Evolutionary conservation across 768 basidiomycete genomes (phyloP), one percentile per base, ranked within the genome.

Genomic region (Calocybe cyanea): DNA sequence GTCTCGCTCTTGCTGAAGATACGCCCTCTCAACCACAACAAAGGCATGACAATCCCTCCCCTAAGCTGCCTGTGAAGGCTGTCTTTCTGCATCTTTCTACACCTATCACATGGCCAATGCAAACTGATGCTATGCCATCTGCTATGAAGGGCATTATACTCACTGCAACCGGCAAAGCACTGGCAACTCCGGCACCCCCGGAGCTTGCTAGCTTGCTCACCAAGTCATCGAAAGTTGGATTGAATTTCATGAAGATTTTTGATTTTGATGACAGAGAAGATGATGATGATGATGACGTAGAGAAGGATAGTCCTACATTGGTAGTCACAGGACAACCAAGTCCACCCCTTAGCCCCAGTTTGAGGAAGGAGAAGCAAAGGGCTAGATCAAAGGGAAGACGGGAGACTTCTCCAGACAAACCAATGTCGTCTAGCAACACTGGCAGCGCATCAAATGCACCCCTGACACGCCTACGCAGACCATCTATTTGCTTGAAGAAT

Each of bases 111-210:
- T 73, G 77, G 21, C 50, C 65, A 5, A 53, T 61, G 9, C 59
- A 58, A 43, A 50, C 59, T 23, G 69, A 70, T 11, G 60, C 53
- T 18, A 59, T 69, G 24, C 70, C 69, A 2, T 80, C 77, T 3
- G 82, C 82, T 1, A 85, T 85, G 82, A 83, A 83, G 58, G 82
- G 90, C 2, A 85, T 92, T 31, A 73, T 92, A 23, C 70, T 91
- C 30, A 90, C 90, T 0, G 70, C 82, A 7, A 90, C 90, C 0
- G 89, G 90, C 7, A 81, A 90, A 58, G 68, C 73, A 1, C 68
- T 92, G 6, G 71, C 78, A 2, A 92, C 89, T 10, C 89, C 89
- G 1, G 71, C 76, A 1, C 85, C 84, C 0, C 67, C 72, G 0
- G 84, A 85, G 56, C 70, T 90, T 0, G 75, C 75, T 2, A 80